phyloP scores from a whole-genome alignment of 805 yeast species.

The Candida coquimbonensis region DNA sequence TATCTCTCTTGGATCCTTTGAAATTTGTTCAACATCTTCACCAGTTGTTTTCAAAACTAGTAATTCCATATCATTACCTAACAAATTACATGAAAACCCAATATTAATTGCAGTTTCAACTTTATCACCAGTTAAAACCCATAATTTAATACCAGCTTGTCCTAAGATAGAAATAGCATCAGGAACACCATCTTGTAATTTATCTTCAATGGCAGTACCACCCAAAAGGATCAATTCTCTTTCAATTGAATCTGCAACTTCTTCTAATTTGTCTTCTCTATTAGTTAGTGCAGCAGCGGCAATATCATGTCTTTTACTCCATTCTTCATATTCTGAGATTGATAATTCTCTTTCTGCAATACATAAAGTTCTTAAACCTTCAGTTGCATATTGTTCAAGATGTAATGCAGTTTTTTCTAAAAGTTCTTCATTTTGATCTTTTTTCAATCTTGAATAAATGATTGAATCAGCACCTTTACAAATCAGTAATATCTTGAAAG shows the following conservation, averaged over 20 bases:
- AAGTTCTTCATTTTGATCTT: constrained; percentile 38
- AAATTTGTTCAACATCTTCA: constrained; percentile 41
- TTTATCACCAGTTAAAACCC: constrained; percentile 86
- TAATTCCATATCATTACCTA: constrained; percentile 71
- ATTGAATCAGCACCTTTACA: constrained; percentile 86
- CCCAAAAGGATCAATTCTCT: constrained; percentile 59
- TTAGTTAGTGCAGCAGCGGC: constrained; percentile 60
- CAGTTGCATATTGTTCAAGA: constrained; percentile 72
- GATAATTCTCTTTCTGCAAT: constrained; percentile 63
- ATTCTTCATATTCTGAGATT: constrained; percentile 53
- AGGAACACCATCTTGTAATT: constrained; percentile 82
- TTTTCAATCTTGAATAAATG: constrained; percentile 58
- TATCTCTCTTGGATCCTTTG: constrained; percentile 30
- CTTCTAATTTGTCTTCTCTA: constrained; percentile 69
- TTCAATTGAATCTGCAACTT: constrained; percentile 69
- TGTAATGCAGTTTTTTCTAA: constrained; percentile 63
- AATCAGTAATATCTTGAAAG: constrained; percentile 50
- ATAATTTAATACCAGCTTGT: constrained; percentile 73
- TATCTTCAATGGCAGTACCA: constrained; percentile 84
- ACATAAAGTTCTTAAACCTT: constrained; percentile 78
- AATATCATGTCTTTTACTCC: constrained; percentile 55
- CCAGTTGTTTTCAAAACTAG: constrained; percentile 57
- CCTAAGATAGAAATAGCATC: constrained; percentile 66
- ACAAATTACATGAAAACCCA: constrained; percentile 76
- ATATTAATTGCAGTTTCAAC: constrained; percentile 87